Base-by-base conservation (phyloP, 306 rosid genomes). In the Comarum palustre region DNA sequence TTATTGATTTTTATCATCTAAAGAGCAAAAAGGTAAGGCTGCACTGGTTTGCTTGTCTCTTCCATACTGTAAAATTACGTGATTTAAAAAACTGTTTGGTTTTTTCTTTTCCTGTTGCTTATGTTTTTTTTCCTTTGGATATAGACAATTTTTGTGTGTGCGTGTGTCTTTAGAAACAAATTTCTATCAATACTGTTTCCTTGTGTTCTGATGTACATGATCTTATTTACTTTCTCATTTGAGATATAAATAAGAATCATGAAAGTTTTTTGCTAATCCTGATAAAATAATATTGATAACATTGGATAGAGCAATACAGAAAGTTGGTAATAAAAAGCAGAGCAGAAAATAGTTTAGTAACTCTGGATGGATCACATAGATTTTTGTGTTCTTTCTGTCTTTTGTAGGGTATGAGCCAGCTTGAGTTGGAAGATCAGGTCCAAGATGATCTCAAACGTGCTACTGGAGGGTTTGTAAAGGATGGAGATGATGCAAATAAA, bases 361-460 rank as follows among this genome's bases (percentile, higher is more conserved):
- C n/a, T n/a, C n/a, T n/a, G n/a, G n/a, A 36, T 45, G n/a, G 15
- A 31, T 69, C 20, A 14, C 36, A 51, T 71, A 1, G 19, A 8
- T 39, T 52, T 55, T 14, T 15, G 32, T 45, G 4, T 4, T 4
- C 3, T 64, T 19, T n/a, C 41, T 66, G 5, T 36, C 39, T 36
- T 36, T 36, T 36, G 39, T 36, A 32, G 36, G 99, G 99, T 72
- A 95, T 95, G 97, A 95, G 99, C 82, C 99, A 88, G 80, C 99
- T 95, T 68, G 99, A 95, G 90, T 82, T 95, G 77, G 99, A 95
- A 85, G 99, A 95, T 86, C 96, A 88, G 82, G 97, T 95, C 68
- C 99, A 95, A 68, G 96, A 95, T 61, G 99, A 95, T 87, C 97
- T 91, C 69, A 95, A 95, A 75, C 97, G 97, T 76, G 99, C 99